Conservation (phyloP, 345 rosid species). For the Eucalyptus erythrocorys region DNA sequence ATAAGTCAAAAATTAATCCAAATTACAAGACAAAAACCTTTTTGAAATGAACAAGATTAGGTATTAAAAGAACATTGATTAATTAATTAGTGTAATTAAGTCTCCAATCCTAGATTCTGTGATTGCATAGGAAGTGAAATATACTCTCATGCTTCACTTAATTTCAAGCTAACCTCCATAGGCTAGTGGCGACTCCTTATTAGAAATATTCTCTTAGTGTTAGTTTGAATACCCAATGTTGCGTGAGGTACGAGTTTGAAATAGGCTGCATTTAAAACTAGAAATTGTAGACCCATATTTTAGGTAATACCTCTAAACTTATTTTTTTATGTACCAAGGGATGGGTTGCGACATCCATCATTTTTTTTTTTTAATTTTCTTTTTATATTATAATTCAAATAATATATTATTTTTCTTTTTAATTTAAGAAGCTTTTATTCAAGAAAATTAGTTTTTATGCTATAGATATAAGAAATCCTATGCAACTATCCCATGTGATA, state of each 20-base stretch:
- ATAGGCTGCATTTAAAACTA: rapidly evolving
- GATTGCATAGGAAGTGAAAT: rapidly evolving
- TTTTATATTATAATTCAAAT: no score
- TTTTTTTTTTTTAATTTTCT: no score
- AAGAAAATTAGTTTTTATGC: no score
- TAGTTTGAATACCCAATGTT: rapidly evolving
- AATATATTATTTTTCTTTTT: no score
- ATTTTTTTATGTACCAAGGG: rapidly evolving
- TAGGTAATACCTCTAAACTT: rapidly evolving
- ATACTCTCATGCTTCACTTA: rapidly evolving
- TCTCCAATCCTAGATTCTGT: rapidly evolving
- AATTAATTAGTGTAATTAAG: no score
- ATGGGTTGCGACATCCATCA: rapidly evolving
- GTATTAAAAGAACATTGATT: rapidly evolving
- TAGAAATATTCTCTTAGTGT: no score
- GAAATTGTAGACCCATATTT: rapidly evolving
- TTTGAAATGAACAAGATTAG: no score
- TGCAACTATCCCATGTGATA: no score
- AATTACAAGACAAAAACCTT: rapidly evolving
- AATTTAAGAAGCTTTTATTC: no score
- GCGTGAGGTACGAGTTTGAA: rapidly evolving
- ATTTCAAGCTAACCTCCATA: rapidly evolving
- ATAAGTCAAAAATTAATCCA: no score
- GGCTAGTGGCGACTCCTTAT: rapidly evolving
- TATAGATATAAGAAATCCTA: no score